These are phyloP conservation scores for Sarocladiaceae sp. DNA, from an alignment of 2,329 filamentous ascomycete species.

Conservation along the genomic window DNA sequence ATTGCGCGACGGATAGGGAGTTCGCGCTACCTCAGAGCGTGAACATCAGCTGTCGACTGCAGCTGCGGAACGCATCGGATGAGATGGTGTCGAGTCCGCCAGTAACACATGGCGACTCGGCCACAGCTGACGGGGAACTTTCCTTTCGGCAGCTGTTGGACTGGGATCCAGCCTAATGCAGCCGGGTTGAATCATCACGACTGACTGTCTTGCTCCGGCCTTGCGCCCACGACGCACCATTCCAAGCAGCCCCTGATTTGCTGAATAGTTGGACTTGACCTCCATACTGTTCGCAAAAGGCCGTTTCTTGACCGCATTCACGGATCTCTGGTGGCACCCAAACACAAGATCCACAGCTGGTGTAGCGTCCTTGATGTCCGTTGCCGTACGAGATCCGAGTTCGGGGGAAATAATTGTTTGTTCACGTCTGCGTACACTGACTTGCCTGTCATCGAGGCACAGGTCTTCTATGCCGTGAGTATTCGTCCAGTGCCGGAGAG, in stretches of 20 bases:
- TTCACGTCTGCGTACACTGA: too few species aligned
- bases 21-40: slow-evolving; percentile 1
- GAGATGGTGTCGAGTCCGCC: slow-evolving; percentile 4
- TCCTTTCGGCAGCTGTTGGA: neutral
- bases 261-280: too few species aligned
- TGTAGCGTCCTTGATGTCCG: neutral
- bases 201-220: too few species aligned
- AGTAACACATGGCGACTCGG: slow-evolving; percentile 1
- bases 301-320: neutral
- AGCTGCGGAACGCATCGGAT: slow-evolving; percentile 1
- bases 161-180: neutral
- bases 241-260: too few species aligned
- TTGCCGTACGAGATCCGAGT: slow-evolving; percentile 4
- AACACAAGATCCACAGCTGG: slow-evolving; percentile 6
- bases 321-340: neutral
- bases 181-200: neutral
- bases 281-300: too few species aligned
- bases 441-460: too few species aligned
- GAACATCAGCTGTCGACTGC: slow-evolving; percentile 3
- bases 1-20: neutral
- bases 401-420: neutral
- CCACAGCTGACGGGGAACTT: neutral
- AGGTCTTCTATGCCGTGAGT: too few species aligned
- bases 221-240: too few species aligned
- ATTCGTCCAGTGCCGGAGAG: neutral